Percentiles rank a stretch among this genome's conserved stretches.
Conservation (phyloP, 768 basidiomycete species). For the Pseudohyphozyma bogoriensis region DNA sequence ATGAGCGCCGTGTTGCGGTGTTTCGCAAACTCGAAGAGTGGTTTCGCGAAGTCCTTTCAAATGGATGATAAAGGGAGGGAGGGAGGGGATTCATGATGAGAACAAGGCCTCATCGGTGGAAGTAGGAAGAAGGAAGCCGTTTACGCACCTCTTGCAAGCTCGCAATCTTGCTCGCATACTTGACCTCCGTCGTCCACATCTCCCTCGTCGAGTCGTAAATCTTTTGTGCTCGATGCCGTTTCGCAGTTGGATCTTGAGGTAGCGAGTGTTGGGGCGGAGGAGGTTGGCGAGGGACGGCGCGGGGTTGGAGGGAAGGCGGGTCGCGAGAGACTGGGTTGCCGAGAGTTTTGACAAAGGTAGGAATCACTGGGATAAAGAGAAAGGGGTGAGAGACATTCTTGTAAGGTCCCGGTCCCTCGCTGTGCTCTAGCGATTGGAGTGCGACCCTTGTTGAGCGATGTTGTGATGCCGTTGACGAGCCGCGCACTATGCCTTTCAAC, state of each 20-base stretch:
- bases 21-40: slow-evolving; percentile 71
- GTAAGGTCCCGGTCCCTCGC: too few relatives aligned
- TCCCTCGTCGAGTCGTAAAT: too few relatives aligned
- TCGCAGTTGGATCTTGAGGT: slow-evolving; percentile 8
- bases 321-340: not conserved
- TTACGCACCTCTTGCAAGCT: slow-evolving; percentile 7
- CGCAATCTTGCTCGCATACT: slow-evolving; percentile 19
- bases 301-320: not conserved
- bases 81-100: too few relatives aligned
- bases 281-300: slow-evolving; percentile 4
- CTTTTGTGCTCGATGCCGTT: slow-evolving; percentile 14
- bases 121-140: not conserved
- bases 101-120: too few relatives aligned
- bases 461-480: not conserved
- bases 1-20: slow-evolving; percentile 79
- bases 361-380: not conserved
- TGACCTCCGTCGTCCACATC: slow-evolving; percentile 18
- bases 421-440: too few relatives aligned
- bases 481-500: not conserved
- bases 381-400: too few relatives aligned
- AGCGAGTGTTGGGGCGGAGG: slow-evolving; percentile 7
- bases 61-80: not conserved
- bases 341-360: slow-evolving; percentile 17
- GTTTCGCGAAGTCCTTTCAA: slow-evolving; percentile 87
- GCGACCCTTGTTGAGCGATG: too few relatives aligned